Base-by-base conservation (phyloP, 306 rosid genomes). In the Fragaria ananassa region DNA sequence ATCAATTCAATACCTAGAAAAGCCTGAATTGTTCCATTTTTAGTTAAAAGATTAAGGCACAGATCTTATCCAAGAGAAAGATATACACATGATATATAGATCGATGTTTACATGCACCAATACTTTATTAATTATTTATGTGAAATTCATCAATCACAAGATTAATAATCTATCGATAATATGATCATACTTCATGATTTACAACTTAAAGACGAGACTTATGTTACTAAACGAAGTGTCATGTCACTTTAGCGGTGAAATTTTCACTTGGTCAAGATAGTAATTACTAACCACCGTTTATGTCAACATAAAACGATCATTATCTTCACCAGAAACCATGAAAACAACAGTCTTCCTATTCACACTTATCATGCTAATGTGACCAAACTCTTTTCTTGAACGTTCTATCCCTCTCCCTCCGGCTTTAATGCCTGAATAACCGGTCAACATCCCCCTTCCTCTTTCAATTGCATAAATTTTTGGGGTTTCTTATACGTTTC, bases 391-490 rank as follows among this genome's bases (percentile, higher is more conserved):
- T 18, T 68, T 45, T 42, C n/a, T 34, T 66, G 57, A 75, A 42
- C 67, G 41, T 61, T 27, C 10, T 37, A 29, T 29, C 9, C 9
- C 34, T 31, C 34, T 31, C 34, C 39, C 19, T 81, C 69, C 68
- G 49, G 83, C 61, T 54, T n/a, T n/a, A 17, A 27, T 54, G 61
- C 61, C 81, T 58, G 77, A 27, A 31, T 60, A 72, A 78, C 84
- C 78, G 66, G 86, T 85, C 82, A 57, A 71, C 61, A 73, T 79
- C 84, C 50, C 37, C 58, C 49, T 35, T 8, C 74, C 21, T 10
- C 17, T 19, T 69, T 47, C 18, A 8, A 39, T 72, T 37, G 5
- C 64, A 25, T n/a, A 61, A 62, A 49, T 60, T 71, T 27, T 21
- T 49, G 65, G 35, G 39, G 60, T 53, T 54, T 46, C 82, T 37